Evolutionary conservation across 805 yeast genomes (phyloP), one percentile per base, ranked within the genome.

Genomic region (Komagataella populi): DNA sequence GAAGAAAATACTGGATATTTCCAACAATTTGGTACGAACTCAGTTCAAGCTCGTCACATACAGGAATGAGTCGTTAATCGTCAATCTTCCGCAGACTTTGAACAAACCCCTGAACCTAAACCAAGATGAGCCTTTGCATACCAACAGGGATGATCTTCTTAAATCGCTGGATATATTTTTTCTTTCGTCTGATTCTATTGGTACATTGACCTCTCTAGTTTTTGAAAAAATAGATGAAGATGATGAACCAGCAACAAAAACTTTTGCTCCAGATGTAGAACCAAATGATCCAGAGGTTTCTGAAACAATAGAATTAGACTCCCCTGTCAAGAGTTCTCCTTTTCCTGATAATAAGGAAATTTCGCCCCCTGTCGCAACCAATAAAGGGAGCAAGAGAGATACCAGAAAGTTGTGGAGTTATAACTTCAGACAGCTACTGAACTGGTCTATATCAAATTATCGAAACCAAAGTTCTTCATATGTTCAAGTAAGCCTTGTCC

Each of bases 61-160:
- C 58, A 67, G 90, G 59, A 84, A 84, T 61, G 88, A 84, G 64
- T 82, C 88, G 2, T 67, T 84, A 50, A 80, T 81, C 73, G 69
- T 80, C 48, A 80, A 78, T 59, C 68, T 49, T 17, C 50, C 54
- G n/a, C 39, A 30, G 14, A 10, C 39, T 8, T 30, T 12, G 50
- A 50, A 24, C 44, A 49, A 7, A 48, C 39, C 39, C 14, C 48
- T 66, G 1, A 53, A 67, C 44, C 52, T 52, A 16, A 56, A 55
- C 39, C 57, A 73, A 12, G 70, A 69, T 5, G 39, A 30, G 4
- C 39, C 39, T 30, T 8, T 30, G 39, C 39, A 30, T 12, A 30
- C 14, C n/a, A 30, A 30, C 39, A 30, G 39, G n/a, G 39, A 30
- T 30, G 39, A 30, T 8, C n/a, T 30, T 14, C 39, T 30, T 3